Evolutionary conservation across 2,329 filamentous ascomycete species (phyloP).

Genomic region (Metarhizium humberi): DNA sequence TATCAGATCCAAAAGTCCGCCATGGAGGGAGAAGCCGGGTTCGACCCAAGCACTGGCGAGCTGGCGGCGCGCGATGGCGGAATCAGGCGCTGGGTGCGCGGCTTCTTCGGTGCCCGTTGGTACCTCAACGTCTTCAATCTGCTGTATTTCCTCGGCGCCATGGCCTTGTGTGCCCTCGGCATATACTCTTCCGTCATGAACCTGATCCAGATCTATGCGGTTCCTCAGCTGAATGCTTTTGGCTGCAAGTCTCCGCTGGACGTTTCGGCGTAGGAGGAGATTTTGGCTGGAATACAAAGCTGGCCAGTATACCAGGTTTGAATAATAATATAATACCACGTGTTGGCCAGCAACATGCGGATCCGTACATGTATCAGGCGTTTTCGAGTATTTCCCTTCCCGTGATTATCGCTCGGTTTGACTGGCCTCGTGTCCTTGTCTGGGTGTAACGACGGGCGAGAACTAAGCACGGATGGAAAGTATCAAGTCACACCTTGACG

Average conservation of each 20-base stretch:
- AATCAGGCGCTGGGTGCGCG: neutral
- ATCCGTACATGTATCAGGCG: too few relatives aligned
- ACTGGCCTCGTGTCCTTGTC: too few relatives aligned
- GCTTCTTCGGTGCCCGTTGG: neutral
- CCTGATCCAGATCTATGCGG: neutral
- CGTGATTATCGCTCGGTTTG: too few relatives aligned
- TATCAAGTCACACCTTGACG: neutral
- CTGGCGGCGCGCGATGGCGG: neutral
- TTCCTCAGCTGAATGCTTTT: neutral
- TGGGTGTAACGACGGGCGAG: too few relatives aligned
- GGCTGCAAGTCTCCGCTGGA: neutral
- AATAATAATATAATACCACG: too few relatives aligned
- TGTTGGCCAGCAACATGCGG: too few relatives aligned
- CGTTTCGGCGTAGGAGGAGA: neutral
- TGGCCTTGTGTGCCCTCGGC: neutral
- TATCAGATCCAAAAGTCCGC: constrained; percentile 9
- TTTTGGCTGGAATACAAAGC: too few relatives aligned
- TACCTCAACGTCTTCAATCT: constrained; percentile 1
- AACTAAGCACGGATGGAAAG: too few relatives aligned
- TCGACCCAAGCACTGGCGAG: constrained; percentile 1
- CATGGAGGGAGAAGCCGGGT: constrained; percentile 7
- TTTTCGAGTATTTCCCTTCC: too few relatives aligned
- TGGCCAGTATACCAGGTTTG: too few relatives aligned
- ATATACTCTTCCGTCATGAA: neutral
- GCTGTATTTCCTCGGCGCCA: neutral